A percentile compares a stretch with the other conserved stretches of the same genome.
Evolutionary conservation across 2,329 filamentous ascomycete species (phyloP).

Genomic region (Neoascochyta sp.): DNA sequence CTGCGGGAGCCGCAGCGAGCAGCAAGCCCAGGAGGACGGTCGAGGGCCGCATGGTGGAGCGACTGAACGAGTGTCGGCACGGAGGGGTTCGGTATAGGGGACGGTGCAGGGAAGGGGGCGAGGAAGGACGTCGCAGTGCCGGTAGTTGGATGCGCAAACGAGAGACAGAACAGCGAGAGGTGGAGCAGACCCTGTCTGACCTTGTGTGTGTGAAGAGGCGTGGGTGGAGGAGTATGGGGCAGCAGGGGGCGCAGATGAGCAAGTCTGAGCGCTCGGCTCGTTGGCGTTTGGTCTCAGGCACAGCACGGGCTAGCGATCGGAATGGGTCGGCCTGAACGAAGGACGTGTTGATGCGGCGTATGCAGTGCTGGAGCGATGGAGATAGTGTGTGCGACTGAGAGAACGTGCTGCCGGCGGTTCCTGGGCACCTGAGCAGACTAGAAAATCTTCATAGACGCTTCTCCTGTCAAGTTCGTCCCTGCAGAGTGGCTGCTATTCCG

Average conservation of each 20-base stretch:
- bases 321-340: constrained; percentile 13
- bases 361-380: too few species aligned
- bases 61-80: constrained; percentile 12
- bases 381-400: too few species aligned
- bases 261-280: constrained; percentile 11
- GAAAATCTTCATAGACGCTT: constrained; percentile 7
- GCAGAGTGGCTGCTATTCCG: constrained; percentile 10
- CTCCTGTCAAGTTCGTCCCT: constrained; percentile 8
- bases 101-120: constrained; percentile 21
- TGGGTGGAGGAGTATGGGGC: constrained; percentile 17
- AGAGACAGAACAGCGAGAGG: constrained; percentile 30
- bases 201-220: constrained; percentile 13
- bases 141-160: constrained; percentile 25
- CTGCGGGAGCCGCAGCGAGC: constrained; percentile 28
- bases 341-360: too few species aligned
- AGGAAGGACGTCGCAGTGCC: constrained; percentile 12
- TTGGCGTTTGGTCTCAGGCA: constrained; percentile 8
- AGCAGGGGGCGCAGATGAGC: constrained; percentile 22
- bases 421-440: too few species aligned
- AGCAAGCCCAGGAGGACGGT: constrained; percentile 29
- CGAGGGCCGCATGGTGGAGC: constrained; percentile 28
- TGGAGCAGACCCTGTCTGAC: constrained; percentile 14
- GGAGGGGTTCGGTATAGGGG: constrained; percentile 19
- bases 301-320: constrained; percentile 18
- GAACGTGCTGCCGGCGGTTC: too few species aligned